phyloP scores from a whole-genome alignment of 2,329 filamentous ascomycete species.

The Paramyrothecium roridum region DNA sequence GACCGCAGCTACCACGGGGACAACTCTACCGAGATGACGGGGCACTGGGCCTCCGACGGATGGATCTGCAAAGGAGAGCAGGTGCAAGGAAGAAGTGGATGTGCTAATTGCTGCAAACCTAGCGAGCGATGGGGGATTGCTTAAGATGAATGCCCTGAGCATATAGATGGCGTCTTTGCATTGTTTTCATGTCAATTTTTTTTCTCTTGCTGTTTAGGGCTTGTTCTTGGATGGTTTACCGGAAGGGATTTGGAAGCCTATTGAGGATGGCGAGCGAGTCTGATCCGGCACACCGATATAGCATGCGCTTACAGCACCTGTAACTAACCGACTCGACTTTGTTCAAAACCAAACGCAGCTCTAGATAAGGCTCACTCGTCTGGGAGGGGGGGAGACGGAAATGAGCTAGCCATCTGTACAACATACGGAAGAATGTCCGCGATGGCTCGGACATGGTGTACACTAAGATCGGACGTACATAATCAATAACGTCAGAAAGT shows the following conservation, averaged over 20 bases:
- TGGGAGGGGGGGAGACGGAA: neutral
- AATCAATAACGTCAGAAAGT: neutral
- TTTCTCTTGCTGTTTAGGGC: too few species aligned
- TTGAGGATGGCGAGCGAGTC: too few species aligned
- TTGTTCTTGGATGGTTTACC: too few species aligned
- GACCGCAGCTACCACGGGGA: slow-evolving; percentile 32
- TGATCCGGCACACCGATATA: too few species aligned
- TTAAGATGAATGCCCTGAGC: neutral
- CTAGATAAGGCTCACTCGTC: neutral
- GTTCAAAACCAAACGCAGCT: neutral
- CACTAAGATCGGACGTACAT: neutral
- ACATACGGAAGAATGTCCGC: neutral
- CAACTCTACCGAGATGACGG: slow-evolving; percentile 45
- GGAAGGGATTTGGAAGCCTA: too few species aligned
- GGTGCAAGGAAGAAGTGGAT: slow-evolving; percentile 30
- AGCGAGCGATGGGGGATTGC: neutral
- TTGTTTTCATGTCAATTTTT: neutral
- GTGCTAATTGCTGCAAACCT: slow-evolving; percentile 7
- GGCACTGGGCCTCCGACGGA: slow-evolving; percentile 45
- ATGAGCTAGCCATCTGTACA: neutral
- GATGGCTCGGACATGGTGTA: neutral
- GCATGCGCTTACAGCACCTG: too few species aligned
- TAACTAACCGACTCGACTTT: neutral
- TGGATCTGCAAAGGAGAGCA: slow-evolving; percentile 45
- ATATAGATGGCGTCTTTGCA: neutral